Percentiles rank a stretch among this genome's conserved stretches.
Conservation (phyloP, 495 filamentous ascomycete species). For the Penicillium bovifimosum region DNA sequence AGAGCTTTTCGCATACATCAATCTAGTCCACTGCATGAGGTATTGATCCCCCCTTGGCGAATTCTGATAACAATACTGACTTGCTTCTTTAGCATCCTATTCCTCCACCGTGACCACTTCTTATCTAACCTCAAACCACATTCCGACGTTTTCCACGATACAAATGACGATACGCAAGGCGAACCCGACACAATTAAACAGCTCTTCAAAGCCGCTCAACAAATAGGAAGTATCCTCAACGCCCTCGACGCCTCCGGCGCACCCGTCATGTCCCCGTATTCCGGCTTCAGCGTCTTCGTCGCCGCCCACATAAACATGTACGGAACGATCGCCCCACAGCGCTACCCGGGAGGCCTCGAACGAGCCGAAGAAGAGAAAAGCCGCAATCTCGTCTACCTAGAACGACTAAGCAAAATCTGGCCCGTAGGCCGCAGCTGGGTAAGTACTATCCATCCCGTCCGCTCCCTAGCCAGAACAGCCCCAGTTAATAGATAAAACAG, state of each 20-base stretch:
- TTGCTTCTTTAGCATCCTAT: slow-evolving; percentile 25
- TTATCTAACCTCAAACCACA: slow-evolving; percentile 30
- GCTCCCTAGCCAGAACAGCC: not conserved
- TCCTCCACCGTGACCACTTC: slow-evolving; percentile 39
- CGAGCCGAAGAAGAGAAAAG: slow-evolving; percentile 36
- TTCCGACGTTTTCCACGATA: slow-evolving; percentile 23
- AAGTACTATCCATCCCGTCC: not conserved
- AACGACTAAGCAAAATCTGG: slow-evolving; percentile 36
- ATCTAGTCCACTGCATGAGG: slow-evolving; percentile 44
- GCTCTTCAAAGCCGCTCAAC: slow-evolving; percentile 36
- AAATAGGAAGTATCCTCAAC: slow-evolving; percentile 32
- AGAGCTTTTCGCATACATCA: slow-evolving; percentile 42
- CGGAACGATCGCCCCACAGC: slow-evolving; percentile 33
- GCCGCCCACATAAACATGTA: slow-evolving; percentile 46
- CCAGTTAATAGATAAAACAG: slow-evolving; percentile 15
- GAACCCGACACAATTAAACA: slow-evolving; percentile 27
- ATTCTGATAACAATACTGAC: not conserved
- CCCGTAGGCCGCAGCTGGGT: slow-evolving; percentile 41
- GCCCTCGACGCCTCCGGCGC: slow-evolving; percentile 34
- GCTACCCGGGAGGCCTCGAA: slow-evolving; percentile 35
- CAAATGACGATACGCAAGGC: slow-evolving; percentile 14
- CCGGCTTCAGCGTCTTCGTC: slow-evolving; percentile 43
- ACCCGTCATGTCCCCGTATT: slow-evolving; percentile 40
- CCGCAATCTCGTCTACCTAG: slow-evolving; percentile 34
- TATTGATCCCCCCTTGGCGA: slow-evolving; percentile 1